phyloP scores from a whole-genome alignment of 1,284 basidiomycete species.

The Xerocomus amazonicus region DNA sequence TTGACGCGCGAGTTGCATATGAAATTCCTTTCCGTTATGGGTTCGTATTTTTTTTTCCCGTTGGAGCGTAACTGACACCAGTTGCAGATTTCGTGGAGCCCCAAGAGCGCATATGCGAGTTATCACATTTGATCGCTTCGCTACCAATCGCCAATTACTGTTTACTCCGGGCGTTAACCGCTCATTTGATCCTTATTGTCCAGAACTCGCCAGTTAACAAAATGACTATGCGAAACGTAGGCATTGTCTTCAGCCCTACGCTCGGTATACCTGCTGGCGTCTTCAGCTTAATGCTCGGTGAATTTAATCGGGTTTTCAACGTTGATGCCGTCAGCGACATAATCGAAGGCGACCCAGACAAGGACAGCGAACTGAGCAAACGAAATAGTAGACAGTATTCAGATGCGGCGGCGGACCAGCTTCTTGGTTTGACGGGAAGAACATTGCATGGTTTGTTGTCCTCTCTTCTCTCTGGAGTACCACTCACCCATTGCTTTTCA shows the following conservation, averaged over 20 bases:
- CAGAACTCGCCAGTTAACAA: slow-evolving; percentile 90
- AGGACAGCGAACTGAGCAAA: slow-evolving; percentile 43
- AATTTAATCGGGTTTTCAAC: slow-evolving; percentile 88
- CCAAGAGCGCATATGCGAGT: slow-evolving; percentile 83
- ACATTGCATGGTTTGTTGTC: slow-evolving; percentile 52
- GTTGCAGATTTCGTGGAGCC: slow-evolving; percentile 79
- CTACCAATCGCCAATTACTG: slow-evolving; percentile 94
- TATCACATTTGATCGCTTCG: slow-evolving; percentile 81
- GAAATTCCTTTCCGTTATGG: slow-evolving; percentile 86
- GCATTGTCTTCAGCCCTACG: slow-evolving; percentile 96
- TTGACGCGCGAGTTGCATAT: slow-evolving; percentile 89
- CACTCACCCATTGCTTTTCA: slow-evolving; percentile 13
- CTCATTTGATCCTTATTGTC: slow-evolving; percentile 95
- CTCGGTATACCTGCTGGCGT: slow-evolving; percentile 93
- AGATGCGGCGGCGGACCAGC: slow-evolving; percentile 72
- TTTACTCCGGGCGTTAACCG: slow-evolving; percentile 86
- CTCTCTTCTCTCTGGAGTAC: slow-evolving; percentile 9
- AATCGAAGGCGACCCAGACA: slow-evolving; percentile 31
- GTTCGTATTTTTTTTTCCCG: slow-evolving; percentile 45
- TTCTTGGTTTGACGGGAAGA: slow-evolving; percentile 71
- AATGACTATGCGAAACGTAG: slow-evolving; percentile 99
- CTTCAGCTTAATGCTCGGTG: slow-evolving; percentile 88
- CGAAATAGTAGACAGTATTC: slow-evolving; percentile 79
- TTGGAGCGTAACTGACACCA: slow-evolving; percentile 10
- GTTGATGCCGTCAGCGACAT: slow-evolving; percentile 50